Evolutionary conservation across 805 yeast genomes (phyloP), one percentile per base, ranked within the genome.

Genomic region (Kregervanrija pseudodelftensis): DNA sequence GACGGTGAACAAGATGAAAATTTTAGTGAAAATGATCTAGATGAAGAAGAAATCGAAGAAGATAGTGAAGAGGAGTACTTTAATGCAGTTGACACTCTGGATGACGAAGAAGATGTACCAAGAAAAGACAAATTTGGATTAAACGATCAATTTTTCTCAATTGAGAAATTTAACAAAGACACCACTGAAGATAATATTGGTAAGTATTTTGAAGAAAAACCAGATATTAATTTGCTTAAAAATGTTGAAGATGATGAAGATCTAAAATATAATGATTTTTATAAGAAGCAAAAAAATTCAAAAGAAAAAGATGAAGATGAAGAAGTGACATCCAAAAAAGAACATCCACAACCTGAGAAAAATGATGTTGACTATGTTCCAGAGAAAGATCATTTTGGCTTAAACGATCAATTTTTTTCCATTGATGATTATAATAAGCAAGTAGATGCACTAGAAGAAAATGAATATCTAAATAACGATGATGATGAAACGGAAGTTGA

Each of bases 341-440:
- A 46, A 13, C 50, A 52, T 11, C 55, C 39, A 10, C 47, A 45
- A n/a, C 48, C 40, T 15, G 50, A 46, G 11, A 51, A 49, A 22
- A 33, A 40, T 3, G 52, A 47, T 16, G 46, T 49, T 31, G 65
- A 57, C 40, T 49, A 45, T 43, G 51, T 47, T 46, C 63, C 62
- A 47, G 55, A 55, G 15, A 69, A 71, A 36, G 86, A 80, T 55
- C 72, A 66, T 2, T 76, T 73, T 55, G 91, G 89, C 1, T 70
- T 90, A 30, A 85, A 90, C 58, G 95, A 87, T 56, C 86, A 80
- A 7, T 82, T 89, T 53, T 91, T 91, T 59, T 80, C 86, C 48
- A 77, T 91, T 36, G 95, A 88, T 52, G 85, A 84, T 43, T 91
- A 85, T 41, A 57, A 59, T 42, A 57, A 52, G 40, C 64, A 60